Evolutionary conservation across 1,284 basidiomycete species (phyloP), one percentile per base, ranked within the genome.

Genomic region (Moniliella sp.): DNA sequence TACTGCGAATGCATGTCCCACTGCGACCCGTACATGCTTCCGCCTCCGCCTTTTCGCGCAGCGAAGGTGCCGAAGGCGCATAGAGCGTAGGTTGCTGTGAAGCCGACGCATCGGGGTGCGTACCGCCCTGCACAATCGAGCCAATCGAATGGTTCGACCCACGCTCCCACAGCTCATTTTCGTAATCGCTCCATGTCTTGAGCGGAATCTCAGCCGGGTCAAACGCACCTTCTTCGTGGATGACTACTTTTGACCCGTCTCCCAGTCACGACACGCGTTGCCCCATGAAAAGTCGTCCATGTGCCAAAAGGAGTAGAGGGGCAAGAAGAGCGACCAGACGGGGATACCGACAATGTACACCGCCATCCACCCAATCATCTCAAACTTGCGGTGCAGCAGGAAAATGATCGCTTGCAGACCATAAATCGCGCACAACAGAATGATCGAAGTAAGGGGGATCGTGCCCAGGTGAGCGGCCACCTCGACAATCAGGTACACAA

Each of bases 231-330:
- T 94, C 86, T 49, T 94, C 84, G 61, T 93, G 88, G 33, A 94
- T 74, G 43, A 94, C 75, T 46, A 93, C 67, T 65, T 56, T 58
- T 46, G 57, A 83, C 17, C 86, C 88, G 37, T 76, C 94, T 88
- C 47, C 86, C 88, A 46, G 91, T 66, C 18, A 97, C 86, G 41
- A 86, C 62, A 73, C 80, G 79, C 13, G 29, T 72, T 70, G 72
- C 91, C 91, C 91, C 61, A 61, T 2, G 81, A 86, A 72, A 94
- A 94, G 64, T 91, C 83, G 64, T 94, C 88, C 86, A 94, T 94
- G 47, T 71, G 74, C 88, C 86, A 97, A 75, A 94, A 94, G 1
- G 88, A 88, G 63, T 93, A 93, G 13, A 93, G 65, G 0, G 86
- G 88, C 25, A 94, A 70, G 64, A 84, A 71, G 66, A 97, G 76